phyloP scores from a whole-genome alignment of 2,329 filamentous ascomycete species.

The Microsporum canis region DNA sequence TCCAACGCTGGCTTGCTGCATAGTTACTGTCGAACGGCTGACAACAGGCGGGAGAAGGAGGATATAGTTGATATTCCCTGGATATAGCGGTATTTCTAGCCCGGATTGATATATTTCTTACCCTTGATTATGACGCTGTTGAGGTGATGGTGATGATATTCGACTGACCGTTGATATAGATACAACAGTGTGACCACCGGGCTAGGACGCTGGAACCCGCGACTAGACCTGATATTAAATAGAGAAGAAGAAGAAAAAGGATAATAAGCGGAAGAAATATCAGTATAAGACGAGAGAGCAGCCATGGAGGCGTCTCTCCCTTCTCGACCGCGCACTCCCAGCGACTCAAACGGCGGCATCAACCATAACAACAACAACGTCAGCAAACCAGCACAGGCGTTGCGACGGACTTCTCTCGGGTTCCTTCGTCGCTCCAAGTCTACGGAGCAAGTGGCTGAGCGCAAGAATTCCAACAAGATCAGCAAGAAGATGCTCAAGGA shows the following conservation, averaged over 20 bases:
- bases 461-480: constrained; percentile 30
- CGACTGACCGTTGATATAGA: neutral
- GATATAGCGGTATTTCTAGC: neutral
- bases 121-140: neutral
- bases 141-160: neutral
- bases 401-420: constrained; percentile 42
- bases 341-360: constrained; percentile 20
- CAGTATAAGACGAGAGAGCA: neutral
- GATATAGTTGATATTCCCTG: neutral
- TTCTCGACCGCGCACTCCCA: constrained; percentile 27
- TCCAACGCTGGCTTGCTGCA: neutral
- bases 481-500: constrained; percentile 30
- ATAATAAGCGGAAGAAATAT: neutral
- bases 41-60: neutral
- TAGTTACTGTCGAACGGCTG: neutral
- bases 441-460: constrained; percentile 48
- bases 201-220: neutral
- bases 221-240: neutral
- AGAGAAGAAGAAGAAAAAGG: neutral
- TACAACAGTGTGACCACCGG: neutral
- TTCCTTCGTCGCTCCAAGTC: constrained; percentile 59
- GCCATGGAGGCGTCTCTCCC: neutral
- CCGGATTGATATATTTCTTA: neutral
- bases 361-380: constrained; percentile 7
- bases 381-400: constrained; percentile 12